These are phyloP conservation scores for Colletotrichum paranaense DNA, from an alignment of 2,329 filamentous ascomycete genomes.

Conservation along the genomic window DNA sequence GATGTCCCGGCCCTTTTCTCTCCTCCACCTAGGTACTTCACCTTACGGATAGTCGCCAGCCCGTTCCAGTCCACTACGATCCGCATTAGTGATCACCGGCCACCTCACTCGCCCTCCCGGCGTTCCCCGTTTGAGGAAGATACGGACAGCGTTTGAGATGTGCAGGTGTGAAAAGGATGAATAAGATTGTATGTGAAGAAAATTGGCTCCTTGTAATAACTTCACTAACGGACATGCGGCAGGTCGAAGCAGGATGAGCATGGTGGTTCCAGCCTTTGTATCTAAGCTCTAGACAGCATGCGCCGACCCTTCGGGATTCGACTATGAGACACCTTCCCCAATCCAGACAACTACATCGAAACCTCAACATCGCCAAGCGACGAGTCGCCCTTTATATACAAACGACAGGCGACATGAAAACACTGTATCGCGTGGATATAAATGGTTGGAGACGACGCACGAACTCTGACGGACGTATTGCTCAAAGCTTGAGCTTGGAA, in stretches of 20 bases:
- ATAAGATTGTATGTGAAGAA: neutral
- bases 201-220: neutral
- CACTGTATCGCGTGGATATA: too few relatives aligned
- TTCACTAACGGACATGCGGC: neutral
- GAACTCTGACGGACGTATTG: neutral
- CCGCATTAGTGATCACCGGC: neutral
- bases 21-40: neutral
- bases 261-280: neutral
- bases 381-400: neutral
- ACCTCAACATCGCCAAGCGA: neutral
- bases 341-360: neutral
- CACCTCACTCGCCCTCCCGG: neutral
- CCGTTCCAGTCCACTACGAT: neutral
- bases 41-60: neutral
- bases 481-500: neutral
- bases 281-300: neutral
- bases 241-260: neutral
- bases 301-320: neutral
- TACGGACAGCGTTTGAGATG: neutral
- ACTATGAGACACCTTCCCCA: neutral
- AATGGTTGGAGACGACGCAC: neutral
- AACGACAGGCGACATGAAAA: too few relatives aligned
- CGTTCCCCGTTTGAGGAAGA: neutral
- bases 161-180: neutral
- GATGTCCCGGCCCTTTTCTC: neutral